Conservation (phyloP, 805 yeast genomes). For the Candida alai region DNA sequence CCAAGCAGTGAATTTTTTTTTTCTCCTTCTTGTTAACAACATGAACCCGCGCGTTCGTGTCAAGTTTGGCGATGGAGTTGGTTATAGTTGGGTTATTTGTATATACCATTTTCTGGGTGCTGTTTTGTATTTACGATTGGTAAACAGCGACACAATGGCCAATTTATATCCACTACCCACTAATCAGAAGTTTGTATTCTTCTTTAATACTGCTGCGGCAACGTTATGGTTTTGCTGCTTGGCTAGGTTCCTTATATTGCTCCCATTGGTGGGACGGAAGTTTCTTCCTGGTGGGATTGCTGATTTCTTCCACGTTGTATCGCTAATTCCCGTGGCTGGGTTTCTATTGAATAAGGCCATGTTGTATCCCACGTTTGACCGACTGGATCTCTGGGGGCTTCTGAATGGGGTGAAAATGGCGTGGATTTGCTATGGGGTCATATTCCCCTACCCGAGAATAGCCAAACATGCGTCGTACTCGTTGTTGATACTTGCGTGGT, state of each 20-base stretch:
- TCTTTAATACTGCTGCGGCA: conserved; percentile 30
- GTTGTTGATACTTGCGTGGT: conserved; percentile 34
- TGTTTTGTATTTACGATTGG: too few species aligned
- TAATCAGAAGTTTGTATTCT: conserved; percentile 28
- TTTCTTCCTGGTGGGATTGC: conserved; percentile 73
- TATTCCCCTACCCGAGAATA: conserved; percentile 37
- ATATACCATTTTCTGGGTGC: too few species aligned
- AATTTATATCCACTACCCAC: conserved; percentile 34
- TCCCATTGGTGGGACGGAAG: conserved; percentile 61
- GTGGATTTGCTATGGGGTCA: conserved; percentile 39
- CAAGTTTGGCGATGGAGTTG: too few species aligned
- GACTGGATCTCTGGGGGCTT: conserved; percentile 25
- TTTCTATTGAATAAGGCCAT: conserved; percentile 16
- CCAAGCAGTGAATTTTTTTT: too few species aligned
- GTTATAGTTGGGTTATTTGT: too few species aligned
- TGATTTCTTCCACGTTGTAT: conserved; percentile 50
- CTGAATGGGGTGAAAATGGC: conserved; percentile 28
- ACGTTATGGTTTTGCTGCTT: conserved; percentile 48
- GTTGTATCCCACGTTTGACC: conserved; percentile 10
- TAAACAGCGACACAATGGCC: conserved; percentile 22
- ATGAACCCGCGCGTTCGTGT: too few species aligned
- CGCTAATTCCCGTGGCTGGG: conserved; percentile 30
- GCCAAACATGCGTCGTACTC: conserved; percentile 42
- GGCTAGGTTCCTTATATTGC: conserved; percentile 46
- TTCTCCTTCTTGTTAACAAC: too few species aligned